A percentile compares a stretch with the other conserved stretches of the same genome.
These are phyloP conservation scores for Penicillium griseofulvum DNA, from an alignment of 2,329 filamentous ascomycete species.

Conservation along the genomic window DNA sequence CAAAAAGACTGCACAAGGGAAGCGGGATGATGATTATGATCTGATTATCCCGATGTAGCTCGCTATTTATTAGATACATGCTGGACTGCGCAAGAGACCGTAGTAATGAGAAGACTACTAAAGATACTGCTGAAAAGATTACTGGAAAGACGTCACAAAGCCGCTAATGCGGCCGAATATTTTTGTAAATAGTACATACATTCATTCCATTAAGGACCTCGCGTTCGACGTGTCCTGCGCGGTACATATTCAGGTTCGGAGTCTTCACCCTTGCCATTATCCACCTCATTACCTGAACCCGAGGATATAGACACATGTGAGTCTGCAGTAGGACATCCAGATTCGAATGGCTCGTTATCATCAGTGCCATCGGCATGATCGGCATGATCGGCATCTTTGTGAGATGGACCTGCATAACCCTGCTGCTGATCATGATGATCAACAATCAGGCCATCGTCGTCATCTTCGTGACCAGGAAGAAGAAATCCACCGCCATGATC, in stretches of 20 bases:
- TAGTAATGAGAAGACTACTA: too few relatives aligned
- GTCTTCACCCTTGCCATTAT: constrained; percentile 8
- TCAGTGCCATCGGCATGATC: neutral
- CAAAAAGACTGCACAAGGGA: too few relatives aligned
- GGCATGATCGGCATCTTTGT: neutral
- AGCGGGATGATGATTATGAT: too few relatives aligned
- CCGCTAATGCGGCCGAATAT: too few relatives aligned
- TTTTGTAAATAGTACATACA: neutral
- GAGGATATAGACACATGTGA: constrained; percentile 15
- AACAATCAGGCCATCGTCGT: constrained; percentile 31
- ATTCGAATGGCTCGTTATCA: constrained; percentile 4
- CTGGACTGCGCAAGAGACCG: too few relatives aligned
- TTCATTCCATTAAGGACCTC: constrained; percentile 11
- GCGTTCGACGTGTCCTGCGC: constrained; percentile 22
- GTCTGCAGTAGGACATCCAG: neutral
- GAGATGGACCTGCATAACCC: neutral
- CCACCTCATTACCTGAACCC: constrained; percentile 6
- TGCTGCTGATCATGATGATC: constrained; percentile 21
- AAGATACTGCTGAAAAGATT: too few relatives aligned
- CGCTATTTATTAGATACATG: too few relatives aligned
- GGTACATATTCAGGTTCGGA: constrained; percentile 21
- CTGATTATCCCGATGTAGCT: too few relatives aligned
- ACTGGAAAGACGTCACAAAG: too few relatives aligned
- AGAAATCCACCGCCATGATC: constrained; percentile 30
- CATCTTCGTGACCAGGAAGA: constrained; percentile 20